Evolutionary conservation across 2,329 filamentous ascomycete genomes (phyloP).

Genomic region (Talaromyces atroroseus): DNA sequence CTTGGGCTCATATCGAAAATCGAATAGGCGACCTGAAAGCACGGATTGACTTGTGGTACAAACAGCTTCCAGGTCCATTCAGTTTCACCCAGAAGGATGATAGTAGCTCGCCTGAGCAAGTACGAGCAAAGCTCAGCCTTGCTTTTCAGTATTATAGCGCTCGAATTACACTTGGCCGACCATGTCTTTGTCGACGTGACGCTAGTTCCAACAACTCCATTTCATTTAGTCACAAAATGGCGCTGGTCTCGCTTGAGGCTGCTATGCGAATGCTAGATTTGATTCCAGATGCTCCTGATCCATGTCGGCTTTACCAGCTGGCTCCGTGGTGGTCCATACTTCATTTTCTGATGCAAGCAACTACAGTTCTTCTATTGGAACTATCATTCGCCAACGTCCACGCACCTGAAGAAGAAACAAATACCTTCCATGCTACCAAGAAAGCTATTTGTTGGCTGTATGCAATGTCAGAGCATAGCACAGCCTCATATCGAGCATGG

Average conservation of each 20-base stretch:
- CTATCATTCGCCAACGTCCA: constrained; percentile 42
- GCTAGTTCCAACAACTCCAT: constrained; percentile 23
- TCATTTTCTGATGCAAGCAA: constrained; percentile 42
- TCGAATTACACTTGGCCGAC: constrained; percentile 40
- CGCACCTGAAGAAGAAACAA: constrained; percentile 35
- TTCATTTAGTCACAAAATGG: constrained; percentile 37
- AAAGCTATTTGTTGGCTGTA: constrained; percentile 42
- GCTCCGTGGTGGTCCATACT: constrained; percentile 43
- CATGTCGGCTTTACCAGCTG: constrained; percentile 35
- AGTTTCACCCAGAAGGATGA: constrained; percentile 33
- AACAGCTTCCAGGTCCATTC: constrained; percentile 31
- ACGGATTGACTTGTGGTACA: constrained; percentile 36
- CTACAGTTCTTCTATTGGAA: constrained; percentile 42
- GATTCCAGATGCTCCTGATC: constrained; percentile 39
- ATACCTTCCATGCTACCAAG: constrained; percentile 33
- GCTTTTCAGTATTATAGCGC: constrained; percentile 42
- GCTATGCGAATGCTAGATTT: constrained; percentile 35
- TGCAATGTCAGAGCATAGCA: constrained; percentile 34
- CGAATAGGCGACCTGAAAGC: constrained; percentile 34
- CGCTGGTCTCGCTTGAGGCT: constrained; percentile 34
- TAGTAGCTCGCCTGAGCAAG: constrained; percentile 27
- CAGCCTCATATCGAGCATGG: constrained; percentile 39
- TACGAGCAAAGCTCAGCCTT: constrained; percentile 36
- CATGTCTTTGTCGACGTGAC: constrained; percentile 43
- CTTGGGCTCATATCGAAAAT: constrained; percentile 38